Conservation (phyloP, 352 stramenopile genomes). For the Phytophthora pistaciae region DNA sequence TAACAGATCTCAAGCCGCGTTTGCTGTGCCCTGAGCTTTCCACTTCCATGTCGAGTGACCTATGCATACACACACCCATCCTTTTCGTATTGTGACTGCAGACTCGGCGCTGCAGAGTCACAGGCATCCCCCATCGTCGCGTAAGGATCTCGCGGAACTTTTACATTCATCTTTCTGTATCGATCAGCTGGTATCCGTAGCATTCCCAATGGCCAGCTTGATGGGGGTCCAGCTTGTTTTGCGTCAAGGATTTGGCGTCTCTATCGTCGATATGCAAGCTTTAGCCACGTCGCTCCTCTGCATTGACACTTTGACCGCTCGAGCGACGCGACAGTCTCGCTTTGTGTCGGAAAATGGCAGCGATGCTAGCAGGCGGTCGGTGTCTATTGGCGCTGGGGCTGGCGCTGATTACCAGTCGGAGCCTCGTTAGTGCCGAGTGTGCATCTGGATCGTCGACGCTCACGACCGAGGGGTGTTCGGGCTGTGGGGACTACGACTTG, state of each 20-base stretch:
- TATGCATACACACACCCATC: neutral
- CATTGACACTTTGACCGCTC: constrained; percentile 11
- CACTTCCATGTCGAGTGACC: neutral
- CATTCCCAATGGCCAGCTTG: constrained; percentile 13
- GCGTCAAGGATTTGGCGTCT: constrained; percentile 32
- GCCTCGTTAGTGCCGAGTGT: constrained; percentile 20
- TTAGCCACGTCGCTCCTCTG: constrained; percentile 24
- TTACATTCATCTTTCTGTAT: constrained; percentile 24
- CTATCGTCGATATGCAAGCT: constrained; percentile 1
- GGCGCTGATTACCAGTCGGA: constrained; percentile 6
- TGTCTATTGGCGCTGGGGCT: constrained; percentile 10
- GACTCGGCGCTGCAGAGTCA: neutral
- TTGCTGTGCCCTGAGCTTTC: neutral
- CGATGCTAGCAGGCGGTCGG: neutral
- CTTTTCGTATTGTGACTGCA: too few species aligned
- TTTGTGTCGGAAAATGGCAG: constrained; percentile 19
- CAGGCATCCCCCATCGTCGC: constrained; percentile 15
- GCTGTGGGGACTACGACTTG: constrained; percentile 33
- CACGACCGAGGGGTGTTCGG: constrained; percentile 33
- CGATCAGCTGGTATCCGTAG: constrained; percentile 21
- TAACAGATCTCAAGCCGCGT: neutral
- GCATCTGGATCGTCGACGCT: constrained; percentile 32
- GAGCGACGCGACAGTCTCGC: constrained; percentile 16
- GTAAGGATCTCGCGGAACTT: constrained; percentile 5
- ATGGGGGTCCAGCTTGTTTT: constrained; percentile 29